Evolutionary conservation across 2,329 filamentous ascomycete species (phyloP).

Genomic region (Massarina eburnea): DNA sequence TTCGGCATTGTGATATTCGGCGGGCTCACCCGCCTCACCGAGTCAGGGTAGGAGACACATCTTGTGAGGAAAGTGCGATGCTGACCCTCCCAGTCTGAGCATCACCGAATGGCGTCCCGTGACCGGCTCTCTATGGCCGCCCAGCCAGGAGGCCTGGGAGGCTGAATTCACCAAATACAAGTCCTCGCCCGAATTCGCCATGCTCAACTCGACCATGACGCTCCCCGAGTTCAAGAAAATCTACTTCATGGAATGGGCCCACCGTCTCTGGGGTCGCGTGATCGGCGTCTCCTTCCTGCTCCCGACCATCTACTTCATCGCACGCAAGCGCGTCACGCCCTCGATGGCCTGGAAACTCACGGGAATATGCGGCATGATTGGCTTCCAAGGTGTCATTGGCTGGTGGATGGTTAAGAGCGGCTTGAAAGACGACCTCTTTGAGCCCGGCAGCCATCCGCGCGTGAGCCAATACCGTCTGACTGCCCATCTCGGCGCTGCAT

Average conservation of each 20-base stretch:
- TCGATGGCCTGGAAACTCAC: slow-evolving; percentile 76
- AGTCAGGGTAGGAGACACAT: slow-evolving; percentile 74
- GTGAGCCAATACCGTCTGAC: slow-evolving; percentile 94
- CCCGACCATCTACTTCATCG: slow-evolving; percentile 85
- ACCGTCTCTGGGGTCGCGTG: slow-evolving; percentile 89
- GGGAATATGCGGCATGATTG: slow-evolving; percentile 86
- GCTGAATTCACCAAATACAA: slow-evolving; percentile 92
- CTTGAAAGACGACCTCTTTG: slow-evolving; percentile 92
- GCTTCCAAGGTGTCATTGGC: slow-evolving; percentile 90
- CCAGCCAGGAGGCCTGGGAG: slow-evolving; percentile 80
- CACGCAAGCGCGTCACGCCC: slow-evolving; percentile 72
- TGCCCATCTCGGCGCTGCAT: slow-evolving; percentile 85
- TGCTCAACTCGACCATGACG: slow-evolving; percentile 90
- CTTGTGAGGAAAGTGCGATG: not conserved
- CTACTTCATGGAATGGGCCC: slow-evolving; percentile 99
- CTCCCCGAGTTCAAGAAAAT: slow-evolving; percentile 96
- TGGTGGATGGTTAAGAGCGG: slow-evolving; percentile 99
- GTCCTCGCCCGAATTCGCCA: slow-evolving; percentile 86
- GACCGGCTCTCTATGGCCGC: slow-evolving; percentile 84
- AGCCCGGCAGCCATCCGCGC: slow-evolving; percentile 83
- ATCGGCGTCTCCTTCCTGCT: slow-evolving; percentile 88
- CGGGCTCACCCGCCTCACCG: slow-evolving; percentile 87
- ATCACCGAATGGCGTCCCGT: slow-evolving; percentile 99
- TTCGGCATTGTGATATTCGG: slow-evolving; percentile 97
- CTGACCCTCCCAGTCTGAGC: slow-evolving; percentile 66